These are phyloP conservation scores for Apostasia shenzhenica DNA, from an alignment of 106 monocot species.

Conservation along the genomic window DNA sequence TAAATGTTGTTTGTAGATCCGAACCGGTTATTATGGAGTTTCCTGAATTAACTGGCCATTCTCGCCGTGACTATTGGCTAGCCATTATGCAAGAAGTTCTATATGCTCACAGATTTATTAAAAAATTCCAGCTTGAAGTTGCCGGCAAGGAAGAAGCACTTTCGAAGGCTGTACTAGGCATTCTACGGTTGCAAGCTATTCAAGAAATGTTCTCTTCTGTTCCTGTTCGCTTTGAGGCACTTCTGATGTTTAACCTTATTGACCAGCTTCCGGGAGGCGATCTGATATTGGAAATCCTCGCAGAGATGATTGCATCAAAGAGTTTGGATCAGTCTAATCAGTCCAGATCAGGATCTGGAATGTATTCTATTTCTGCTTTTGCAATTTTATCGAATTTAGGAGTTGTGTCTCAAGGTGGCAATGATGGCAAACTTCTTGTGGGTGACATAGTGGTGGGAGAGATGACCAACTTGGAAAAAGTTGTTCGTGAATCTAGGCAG, in stretches of 20 bases:
- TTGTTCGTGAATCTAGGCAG: constrained; percentile 48
- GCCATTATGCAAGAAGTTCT: constrained; percentile 74
- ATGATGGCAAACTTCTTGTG: constrained; percentile 58
- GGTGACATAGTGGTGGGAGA: constrained; percentile 90
- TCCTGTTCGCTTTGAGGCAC: constrained; percentile 41
- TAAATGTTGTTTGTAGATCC: constrained; percentile 39
- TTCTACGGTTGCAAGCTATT: constrained; percentile 84
- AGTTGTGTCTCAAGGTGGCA: constrained; percentile 25
- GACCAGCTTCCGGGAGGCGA: constrained; percentile 97
- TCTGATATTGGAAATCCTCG: constrained; percentile 77
- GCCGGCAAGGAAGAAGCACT: constrained; percentile 80
- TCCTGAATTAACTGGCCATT: constrained; percentile 86
- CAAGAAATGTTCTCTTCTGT: constrained; percentile 43
- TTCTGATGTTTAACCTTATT: constrained; percentile 88
- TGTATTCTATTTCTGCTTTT: constrained; percentile 63
- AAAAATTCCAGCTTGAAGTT: constrained; percentile 52
- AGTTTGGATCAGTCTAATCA: constrained; percentile 22
- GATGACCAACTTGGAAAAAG: constrained; percentile 58
- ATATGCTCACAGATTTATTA: constrained; percentile 72
- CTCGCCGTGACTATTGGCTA: constrained; percentile 94
- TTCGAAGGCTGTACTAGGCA: constrained; percentile 64
- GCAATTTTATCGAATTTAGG: constrained; percentile 71
- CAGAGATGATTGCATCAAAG: constrained; percentile 40
- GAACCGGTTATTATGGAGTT: constrained; percentile 91
- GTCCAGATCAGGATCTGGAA: constrained; percentile 27